Evolutionary conservation across 1,284 basidiomycete genomes (phyloP).

Genomic region (Papiliotrema flavescens): DNA sequence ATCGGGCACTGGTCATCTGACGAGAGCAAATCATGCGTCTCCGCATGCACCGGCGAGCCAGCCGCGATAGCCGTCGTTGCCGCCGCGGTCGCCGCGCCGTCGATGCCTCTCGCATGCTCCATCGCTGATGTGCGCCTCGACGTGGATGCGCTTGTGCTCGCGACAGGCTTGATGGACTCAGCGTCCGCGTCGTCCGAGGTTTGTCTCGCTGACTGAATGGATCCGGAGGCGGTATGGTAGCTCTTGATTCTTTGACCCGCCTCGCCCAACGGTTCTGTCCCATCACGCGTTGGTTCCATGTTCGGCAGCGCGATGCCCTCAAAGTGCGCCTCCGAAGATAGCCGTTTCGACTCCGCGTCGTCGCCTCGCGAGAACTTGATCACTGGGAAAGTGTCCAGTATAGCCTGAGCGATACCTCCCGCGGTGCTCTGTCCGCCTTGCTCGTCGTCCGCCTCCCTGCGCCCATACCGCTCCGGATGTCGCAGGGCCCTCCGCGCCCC

Average conservation of each 20-base stretch:
- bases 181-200: neutral
- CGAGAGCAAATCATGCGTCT: neutral
- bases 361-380: conserved; percentile 66
- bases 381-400: conserved; percentile 88
- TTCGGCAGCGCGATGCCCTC: neutral
- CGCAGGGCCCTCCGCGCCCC: conserved; percentile 77
- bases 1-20: conserved; percentile 80
- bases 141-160: neutral
- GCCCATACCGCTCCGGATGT: conserved; percentile 87
- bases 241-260: no score
- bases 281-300: neutral
- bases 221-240: no score
- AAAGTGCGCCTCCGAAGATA: conserved; percentile 18
- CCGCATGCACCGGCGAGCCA: neutral
- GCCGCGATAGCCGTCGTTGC: conserved; percentile 1
- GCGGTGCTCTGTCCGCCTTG: conserved; percentile 64
- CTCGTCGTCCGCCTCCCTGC: conserved; percentile 54
- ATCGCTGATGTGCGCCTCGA: neutral
- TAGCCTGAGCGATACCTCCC: conserved; percentile 76
- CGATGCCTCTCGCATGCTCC: neutral
- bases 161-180: neutral
- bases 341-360: conserved; percentile 7
- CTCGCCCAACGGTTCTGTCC: no score
- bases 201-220: no score
- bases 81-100: neutral